Evolutionary conservation across 2,329 filamentous ascomycete species (phyloP), one percentile per base, ranked within the genome.

Genomic region (Trichoderma koningiopsis): DNA sequence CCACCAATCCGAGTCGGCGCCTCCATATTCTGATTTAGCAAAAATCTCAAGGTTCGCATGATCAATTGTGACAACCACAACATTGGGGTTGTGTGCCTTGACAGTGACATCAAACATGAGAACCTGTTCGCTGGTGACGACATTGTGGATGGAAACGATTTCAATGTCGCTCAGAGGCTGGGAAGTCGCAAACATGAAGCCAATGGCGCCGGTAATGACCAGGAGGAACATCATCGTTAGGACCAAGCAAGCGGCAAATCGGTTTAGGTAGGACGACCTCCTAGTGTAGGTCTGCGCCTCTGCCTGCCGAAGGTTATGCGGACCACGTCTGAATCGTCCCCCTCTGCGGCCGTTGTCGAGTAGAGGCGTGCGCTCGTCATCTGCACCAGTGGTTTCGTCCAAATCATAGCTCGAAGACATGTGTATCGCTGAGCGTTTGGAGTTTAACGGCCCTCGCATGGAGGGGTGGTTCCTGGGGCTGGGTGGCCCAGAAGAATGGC

Each of bases 31-130:
- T 70, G 94, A 97, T 80, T 96, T 97, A 35, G 96, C 96, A 79
- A 98, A 98, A 37, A 99, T 87, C 75, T 96, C 94, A 69, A 98
- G 85, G 77, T 98, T 94, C 76, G 96, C 91, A 58, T 94, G 90
- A 72, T 92, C 90, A 47, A 99, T 89, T 2, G 91, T 91, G 53
- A 99, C 91, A 2, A 93, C 89, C 49, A 98, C 91, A 52, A 97
- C 89, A 74, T 98, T 99, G 0, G 95, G 94, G 77, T 99, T 99
- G 74, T 95, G 86, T 0, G 95, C 96, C 73, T 89, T 89, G 70
- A 99, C 93, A 24, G 92, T 89, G 60, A 99, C 82, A 79, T 99
- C 95, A 75, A 98, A 87, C 88, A 99, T 97, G 53, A 99, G 86
- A 78, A 98, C 94, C 78, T 97, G 93, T 79, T 97, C 93, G 74